Conservation (phyloP, 495 filamentous ascomycete species). For the Cairneyella variabilis region DNA sequence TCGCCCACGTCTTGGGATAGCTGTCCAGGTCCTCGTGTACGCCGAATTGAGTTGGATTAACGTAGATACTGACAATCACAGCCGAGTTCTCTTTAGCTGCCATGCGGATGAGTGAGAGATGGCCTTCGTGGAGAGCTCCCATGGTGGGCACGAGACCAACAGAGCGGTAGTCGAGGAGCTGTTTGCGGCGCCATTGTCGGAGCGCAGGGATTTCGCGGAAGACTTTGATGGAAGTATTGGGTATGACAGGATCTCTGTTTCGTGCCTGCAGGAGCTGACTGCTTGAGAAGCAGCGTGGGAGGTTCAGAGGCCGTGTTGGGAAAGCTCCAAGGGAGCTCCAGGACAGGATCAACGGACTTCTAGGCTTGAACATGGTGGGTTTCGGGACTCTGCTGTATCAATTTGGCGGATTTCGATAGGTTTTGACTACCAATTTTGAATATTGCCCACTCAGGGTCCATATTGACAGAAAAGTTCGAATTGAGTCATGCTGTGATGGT, state of each 20-base stretch:
- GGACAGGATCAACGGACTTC: background rate
- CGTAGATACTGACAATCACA: slow-evolving; percentile 85
- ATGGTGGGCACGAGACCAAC: slow-evolving; percentile 94
- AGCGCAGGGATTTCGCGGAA: slow-evolving; percentile 70
- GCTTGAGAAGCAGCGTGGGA: slow-evolving; percentile 13
- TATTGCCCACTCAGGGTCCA: slow-evolving; percentile 19
- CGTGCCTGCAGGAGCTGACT: background rate
- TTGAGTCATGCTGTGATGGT: slow-evolving; percentile 27
- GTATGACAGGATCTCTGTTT: slow-evolving; percentile 29
- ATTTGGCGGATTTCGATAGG: background rate
- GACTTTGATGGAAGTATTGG: slow-evolving; percentile 60
- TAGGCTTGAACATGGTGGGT: background rate
- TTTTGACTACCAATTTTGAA: background rate
- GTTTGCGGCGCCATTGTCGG: slow-evolving; percentile 64
- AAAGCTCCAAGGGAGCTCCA: background rate
- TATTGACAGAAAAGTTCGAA: slow-evolving; percentile 4
- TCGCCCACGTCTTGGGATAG: slow-evolving; percentile 89
- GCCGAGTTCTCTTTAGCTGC: slow-evolving; percentile 80
- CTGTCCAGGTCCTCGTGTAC: slow-evolving; percentile 79
- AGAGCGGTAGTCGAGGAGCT: slow-evolving; percentile 62
- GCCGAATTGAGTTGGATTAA: slow-evolving; percentile 97
- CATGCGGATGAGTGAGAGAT: slow-evolving; percentile 80
- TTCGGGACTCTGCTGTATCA: background rate
- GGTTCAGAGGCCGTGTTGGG: slow-evolving; percentile 1
- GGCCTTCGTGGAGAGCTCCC: slow-evolving; percentile 91